A percentile compares a stretch with the other conserved stretches of the same genome.
phyloP scores from a whole-genome alignment of 306 rosid species.

The Cucurbita ficifolia region DNA sequence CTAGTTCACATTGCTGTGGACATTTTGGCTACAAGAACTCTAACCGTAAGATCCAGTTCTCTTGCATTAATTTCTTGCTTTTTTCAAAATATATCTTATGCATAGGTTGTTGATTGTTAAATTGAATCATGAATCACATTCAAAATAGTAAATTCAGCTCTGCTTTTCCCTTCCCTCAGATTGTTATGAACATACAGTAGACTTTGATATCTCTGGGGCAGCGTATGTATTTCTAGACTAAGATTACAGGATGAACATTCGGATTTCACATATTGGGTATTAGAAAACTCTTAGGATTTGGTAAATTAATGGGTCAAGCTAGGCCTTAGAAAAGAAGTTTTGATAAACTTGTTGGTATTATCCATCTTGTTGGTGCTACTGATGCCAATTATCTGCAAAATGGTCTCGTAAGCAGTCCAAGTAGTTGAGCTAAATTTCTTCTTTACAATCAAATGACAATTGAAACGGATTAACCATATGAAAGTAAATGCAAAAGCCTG shows the following conservation, averaged over 20 bases:
- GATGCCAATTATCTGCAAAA: not conserved
- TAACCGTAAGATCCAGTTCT: slow-evolving; percentile 31
- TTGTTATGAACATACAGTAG: too few relatives aligned
- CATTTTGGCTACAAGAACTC: slow-evolving; percentile 39
- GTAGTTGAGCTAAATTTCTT: not conserved
- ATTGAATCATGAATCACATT: not conserved
- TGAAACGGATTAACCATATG: not conserved
- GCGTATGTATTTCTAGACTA: not conserved
- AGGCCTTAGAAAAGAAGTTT: not conserved
- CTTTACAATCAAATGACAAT: not conserved
- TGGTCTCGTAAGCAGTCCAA: not conserved
- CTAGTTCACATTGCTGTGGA: slow-evolving; percentile 29
- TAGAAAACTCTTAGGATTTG: not conserved
- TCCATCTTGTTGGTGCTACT: not conserved
- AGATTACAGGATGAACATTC: not conserved
- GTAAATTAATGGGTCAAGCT: not conserved
- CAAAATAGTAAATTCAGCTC: not conserved
- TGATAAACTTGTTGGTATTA: not conserved
- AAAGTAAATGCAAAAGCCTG: not conserved
- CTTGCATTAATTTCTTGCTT: not conserved
- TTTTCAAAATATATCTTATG: not conserved
- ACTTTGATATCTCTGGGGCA: not conserved
- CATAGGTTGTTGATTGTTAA: not conserved
- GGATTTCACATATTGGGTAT: not conserved
- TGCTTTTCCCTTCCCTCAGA: not conserved